Conservation (phyloP, 139 green algal genomes). For the Micromonas pusilla region DNA sequence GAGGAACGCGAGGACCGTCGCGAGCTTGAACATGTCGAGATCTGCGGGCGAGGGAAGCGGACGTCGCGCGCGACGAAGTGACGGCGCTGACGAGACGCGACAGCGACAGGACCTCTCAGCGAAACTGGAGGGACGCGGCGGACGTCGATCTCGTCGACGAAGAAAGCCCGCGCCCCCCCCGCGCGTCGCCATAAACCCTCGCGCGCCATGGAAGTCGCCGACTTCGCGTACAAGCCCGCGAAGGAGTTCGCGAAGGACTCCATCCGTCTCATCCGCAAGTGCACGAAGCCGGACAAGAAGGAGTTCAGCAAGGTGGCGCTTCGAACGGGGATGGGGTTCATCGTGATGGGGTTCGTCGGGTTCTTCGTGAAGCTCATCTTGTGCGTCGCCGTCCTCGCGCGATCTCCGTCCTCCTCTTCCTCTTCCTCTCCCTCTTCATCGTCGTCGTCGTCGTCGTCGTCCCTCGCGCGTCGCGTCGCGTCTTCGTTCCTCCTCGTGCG, state of each 20-base stretch:
- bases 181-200: too few relatives aligned
- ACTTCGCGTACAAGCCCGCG: conserved; percentile 62
- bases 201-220: conserved; percentile 33
- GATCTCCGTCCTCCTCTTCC: not conserved
- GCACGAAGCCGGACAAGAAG: conserved; percentile 88
- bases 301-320: conserved; percentile 27
- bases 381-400: not conserved
- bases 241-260: conserved; percentile 86
- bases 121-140: too few relatives aligned
- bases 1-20: not conserved
- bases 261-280: conserved; percentile 80
- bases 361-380: conserved; percentile 98
- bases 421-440: not conserved
- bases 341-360: conserved; percentile 93
- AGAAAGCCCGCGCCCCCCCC: not conserved
- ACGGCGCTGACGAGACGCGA: too few relatives aligned
- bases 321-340: conserved; percentile 55
- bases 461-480: not conserved
- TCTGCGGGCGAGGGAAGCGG: not conserved
- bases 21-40: not conserved
- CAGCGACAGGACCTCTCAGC: too few relatives aligned
- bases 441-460: not conserved
- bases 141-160: not conserved
- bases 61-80: too few relatives aligned
- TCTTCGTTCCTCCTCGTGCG: too few relatives aligned